Percentiles rank a stretch among this genome's conserved stretches.
These are phyloP conservation scores for Penicillium steckii DNA, from an alignment of 495 filamentous ascomycete genomes.

Conservation along the genomic window DNA sequence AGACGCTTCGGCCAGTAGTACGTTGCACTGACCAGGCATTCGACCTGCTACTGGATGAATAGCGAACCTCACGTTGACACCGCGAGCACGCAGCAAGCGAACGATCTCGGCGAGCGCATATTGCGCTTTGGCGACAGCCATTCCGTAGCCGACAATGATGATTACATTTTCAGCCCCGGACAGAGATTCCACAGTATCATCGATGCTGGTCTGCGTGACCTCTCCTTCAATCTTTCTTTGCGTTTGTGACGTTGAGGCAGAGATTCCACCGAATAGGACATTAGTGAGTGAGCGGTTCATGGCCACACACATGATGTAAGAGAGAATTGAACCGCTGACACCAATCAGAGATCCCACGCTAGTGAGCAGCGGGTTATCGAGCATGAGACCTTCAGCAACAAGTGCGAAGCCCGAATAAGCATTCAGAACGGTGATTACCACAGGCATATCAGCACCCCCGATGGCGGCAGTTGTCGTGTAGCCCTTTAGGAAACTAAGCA, in stretches of 20 bases:
- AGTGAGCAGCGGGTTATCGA: constrained; percentile 77
- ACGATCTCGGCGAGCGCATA: constrained; percentile 81
- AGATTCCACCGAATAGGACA: constrained; percentile 77
- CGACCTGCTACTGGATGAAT: constrained; percentile 82
- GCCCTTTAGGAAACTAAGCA: constrained; percentile 76
- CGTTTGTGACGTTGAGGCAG: constrained; percentile 49
- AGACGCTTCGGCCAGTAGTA: constrained; percentile 75
- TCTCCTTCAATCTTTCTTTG: constrained; percentile 73
- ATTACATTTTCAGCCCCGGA: constrained; percentile 72
- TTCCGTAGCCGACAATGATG: constrained; percentile 81
- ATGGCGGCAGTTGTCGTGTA: constrained; percentile 80
- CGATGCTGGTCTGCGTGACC: constrained; percentile 67
- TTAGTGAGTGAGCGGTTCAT: constrained; percentile 83
- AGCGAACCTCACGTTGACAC: constrained; percentile 77
- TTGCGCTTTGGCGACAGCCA: constrained; percentile 86
- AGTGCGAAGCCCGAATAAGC: constrained; percentile 83
- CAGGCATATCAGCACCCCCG: constrained; percentile 84
- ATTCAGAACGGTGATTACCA: constrained; percentile 82
- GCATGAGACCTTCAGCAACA: constrained; percentile 82
- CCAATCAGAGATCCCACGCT: constrained; percentile 79
- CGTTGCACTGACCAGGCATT: constrained; percentile 87
- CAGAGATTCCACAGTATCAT: constrained; percentile 71
- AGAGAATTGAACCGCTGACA: constrained; percentile 77
- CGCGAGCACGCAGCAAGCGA: constrained; percentile 62
- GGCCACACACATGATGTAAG: constrained; percentile 77